Evolutionary conservation across 805 yeast species (phyloP), one percentile per base, ranked within the genome.

Genomic region (Candida ascalaphidarum): DNA sequence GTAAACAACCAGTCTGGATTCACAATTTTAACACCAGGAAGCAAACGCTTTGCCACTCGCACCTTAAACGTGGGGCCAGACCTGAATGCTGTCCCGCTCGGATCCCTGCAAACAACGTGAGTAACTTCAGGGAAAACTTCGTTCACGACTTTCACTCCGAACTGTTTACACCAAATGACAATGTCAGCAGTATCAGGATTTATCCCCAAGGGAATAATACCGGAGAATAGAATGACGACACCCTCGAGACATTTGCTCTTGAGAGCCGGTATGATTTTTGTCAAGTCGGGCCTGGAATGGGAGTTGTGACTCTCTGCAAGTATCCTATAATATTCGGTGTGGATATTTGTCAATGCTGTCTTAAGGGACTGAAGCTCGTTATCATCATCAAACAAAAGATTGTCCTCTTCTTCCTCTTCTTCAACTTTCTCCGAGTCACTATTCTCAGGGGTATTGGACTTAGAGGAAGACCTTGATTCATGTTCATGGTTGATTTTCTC

Each of bases 1-100:
- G 80, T 77, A 57, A 88, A 88, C 3, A 89, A 55, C 98, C 98
- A 89, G 44, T 83, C 92, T 3, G 94, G 88, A 44, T 77, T 79
- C 12, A 89, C 95, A n/a, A 89, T 69, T 41, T 79, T 75, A 20
- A 80, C 79, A 12, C 60, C 49, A 1, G 78, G 77, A 22, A 74
- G 58, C n/a, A 66, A 56, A 30, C 74, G 59, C 45, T 70, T 73
- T 0, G 96, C 96, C 18, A 80, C 68, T 25, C 88, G 68, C 7
- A 88, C 95, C 50, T 89, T 89, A 43, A 74, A 71, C 0, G 98
- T 92, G 12, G 58, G 57, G 5, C 68, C 69, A 4, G 43, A 27
- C 28, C 48, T 55, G 24, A 34, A 36, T 3, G 41, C 33, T 6
- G 46, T 43, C 12, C 37, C 36, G 12, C 78, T 77, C 1, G 86